phyloP scores from a whole-genome alignment of 176 grass and related monocot genomes.

The Triticum turgidum region DNA sequence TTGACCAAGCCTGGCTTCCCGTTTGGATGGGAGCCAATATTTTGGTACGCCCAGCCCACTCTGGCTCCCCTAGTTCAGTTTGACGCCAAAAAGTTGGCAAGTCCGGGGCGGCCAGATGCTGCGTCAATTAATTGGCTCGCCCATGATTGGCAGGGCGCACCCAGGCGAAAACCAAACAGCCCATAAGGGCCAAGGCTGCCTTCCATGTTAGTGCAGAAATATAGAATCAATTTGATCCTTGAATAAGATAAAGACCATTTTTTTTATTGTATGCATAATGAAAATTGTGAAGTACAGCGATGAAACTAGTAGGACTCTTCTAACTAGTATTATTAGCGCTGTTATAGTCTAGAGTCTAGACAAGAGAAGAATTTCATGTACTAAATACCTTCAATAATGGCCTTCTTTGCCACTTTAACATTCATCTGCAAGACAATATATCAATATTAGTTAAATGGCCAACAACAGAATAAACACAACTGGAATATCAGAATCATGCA shows the following conservation, averaged over 20 bases:
- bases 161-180: too few relatives aligned
- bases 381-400: conserved; percentile 77
- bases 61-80: too few relatives aligned
- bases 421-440: conserved; percentile 64
- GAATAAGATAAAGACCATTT: not conserved
- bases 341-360: conserved; percentile 13
- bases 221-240: not conserved
- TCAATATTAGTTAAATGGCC: conserved; percentile 14
- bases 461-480: not conserved
- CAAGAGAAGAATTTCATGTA: not conserved
- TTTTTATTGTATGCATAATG: not conserved
- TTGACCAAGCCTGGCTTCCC: too few relatives aligned
- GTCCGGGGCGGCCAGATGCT: too few relatives aligned
- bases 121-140: too few relatives aligned
- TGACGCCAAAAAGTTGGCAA: too few relatives aligned
- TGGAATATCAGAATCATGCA: conserved; percentile 2
- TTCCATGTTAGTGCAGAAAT: not conserved
- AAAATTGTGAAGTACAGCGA: not conserved
- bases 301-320: not conserved
- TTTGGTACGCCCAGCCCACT: too few relatives aligned
- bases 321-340: not conserved
- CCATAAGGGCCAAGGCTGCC: not conserved
- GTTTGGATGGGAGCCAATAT: too few relatives aligned
- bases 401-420: conserved; percentile 83
- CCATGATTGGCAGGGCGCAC: too few relatives aligned